Evolutionary conservation across 2,329 filamentous ascomycete species (phyloP), one percentile per base, ranked within the genome.

Genomic region (Aplosporella prunicola): DNA sequence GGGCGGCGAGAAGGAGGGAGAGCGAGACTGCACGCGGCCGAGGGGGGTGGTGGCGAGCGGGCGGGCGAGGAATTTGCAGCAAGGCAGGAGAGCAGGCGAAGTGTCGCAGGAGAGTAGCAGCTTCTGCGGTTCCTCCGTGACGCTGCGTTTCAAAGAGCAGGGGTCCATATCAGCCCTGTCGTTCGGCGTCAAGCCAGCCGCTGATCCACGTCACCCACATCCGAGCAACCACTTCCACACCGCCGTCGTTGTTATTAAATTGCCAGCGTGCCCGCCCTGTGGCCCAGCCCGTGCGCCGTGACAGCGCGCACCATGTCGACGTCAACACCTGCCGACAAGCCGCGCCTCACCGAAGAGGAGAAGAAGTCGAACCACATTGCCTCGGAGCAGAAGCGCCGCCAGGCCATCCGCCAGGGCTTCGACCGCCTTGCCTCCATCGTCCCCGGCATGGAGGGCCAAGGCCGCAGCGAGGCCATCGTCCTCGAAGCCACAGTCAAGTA

Each of bases 381-480:
- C 16, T 81, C 77, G 4, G 73, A 77, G 55, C 71, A 75, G 51
- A 76, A 81, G 59, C 74, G 78, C 23, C 74, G 78, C 29, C 72
- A 78, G 40, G 82, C 81, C 10, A 93, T 94, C 47, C 74, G 87
- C 31, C 78, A 84, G 41, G 84, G 82, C 40, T 93, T 93, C 56
- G 85, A 93, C 57, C 74, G 78, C 22, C 71, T 94, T 17, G 83
- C 83, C 11, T 74, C 79, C 36, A 70, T 93, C 20, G 84, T 93
- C 1, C 87, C 87, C 0, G 85, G 83, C 0, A 69, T 93, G 36
- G 74, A 84, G 50, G 87, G 87, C 1, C 82, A 88, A 52, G 87
- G 82, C 1, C 77, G 86, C 30, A 91, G 84, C 45, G 87, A 94
- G 58, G 84, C 83, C 18, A 69, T 86, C 13, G 85, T 94, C n/a